phyloP scores from a whole-genome alignment of 2,329 filamentous ascomycete species.

The Chalaropsis thielavioides region DNA sequence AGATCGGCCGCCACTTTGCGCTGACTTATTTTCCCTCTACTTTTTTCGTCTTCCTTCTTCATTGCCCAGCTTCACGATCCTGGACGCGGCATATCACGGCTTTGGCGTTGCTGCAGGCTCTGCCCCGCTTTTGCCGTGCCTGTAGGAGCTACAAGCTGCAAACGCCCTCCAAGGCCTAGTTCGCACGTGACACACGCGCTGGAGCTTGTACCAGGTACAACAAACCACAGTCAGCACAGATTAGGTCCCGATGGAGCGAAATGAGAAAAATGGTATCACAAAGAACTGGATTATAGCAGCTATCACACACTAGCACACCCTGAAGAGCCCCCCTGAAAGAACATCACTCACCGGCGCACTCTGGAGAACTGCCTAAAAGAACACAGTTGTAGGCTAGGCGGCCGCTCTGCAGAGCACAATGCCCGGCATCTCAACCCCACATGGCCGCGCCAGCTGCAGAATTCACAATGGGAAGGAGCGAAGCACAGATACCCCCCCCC shows the following conservation, averaged over 20 bases:
- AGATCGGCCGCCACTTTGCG: not conserved
- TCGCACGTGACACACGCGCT: not conserved
- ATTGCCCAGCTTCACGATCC: not conserved
- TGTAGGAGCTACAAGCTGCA: constrained; percentile 1
- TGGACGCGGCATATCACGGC: constrained; percentile 3
- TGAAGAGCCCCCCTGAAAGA: too few species aligned
- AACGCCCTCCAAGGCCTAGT: not conserved
- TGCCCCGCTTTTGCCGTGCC: not conserved
- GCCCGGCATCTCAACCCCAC: not conserved
- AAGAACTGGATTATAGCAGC: too few species aligned
- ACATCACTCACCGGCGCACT: too few species aligned
- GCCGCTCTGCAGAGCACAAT: too few species aligned
- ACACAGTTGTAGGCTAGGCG: too few species aligned
- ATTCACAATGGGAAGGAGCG: not conserved
- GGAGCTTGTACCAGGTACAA: too few species aligned
- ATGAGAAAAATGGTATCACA: too few species aligned
- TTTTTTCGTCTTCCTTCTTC: not conserved
- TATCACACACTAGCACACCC: too few species aligned
- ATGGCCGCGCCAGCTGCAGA: not conserved
- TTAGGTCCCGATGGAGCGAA: too few species aligned
- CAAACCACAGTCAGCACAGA: too few species aligned
- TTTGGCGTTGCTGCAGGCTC: not conserved
- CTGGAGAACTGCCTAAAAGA: too few species aligned
- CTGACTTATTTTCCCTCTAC: not conserved
- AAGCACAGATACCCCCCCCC: not conserved